Evolutionary conservation across 768 basidiomycete species (phyloP).

Genomic region (Crassisporium funariophilum): DNA sequence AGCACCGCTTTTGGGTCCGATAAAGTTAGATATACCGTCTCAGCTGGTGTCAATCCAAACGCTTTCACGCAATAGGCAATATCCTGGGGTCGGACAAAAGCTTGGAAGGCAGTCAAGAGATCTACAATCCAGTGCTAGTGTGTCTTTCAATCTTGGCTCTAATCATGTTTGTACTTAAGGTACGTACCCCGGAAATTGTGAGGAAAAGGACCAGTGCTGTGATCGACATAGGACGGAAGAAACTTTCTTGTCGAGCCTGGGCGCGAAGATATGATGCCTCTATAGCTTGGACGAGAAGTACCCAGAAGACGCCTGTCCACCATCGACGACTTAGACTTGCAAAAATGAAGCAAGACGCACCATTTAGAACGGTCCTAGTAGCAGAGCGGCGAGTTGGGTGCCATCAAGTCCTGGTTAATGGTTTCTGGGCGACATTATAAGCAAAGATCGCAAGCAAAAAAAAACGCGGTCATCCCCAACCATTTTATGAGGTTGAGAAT

Average conservation of each 20-base stretch:
- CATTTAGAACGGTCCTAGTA: constrained; percentile 20
- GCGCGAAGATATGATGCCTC: constrained; percentile 17
- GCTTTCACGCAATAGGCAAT: constrained; percentile 3
- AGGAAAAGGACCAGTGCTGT: constrained; percentile 19
- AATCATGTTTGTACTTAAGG: no score
- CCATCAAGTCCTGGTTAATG: constrained; percentile 21
- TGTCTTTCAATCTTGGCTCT: no score
- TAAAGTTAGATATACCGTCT: constrained; percentile 13
- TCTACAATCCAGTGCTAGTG: constrained; percentile 18
- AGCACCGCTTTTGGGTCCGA: constrained; percentile 10
- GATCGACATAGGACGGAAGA: constrained; percentile 22
- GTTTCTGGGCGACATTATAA: constrained; percentile 18
- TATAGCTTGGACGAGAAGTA: constrained; percentile 19
- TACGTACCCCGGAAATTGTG: constrained; percentile 20
- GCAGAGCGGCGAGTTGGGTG: constrained; percentile 17
- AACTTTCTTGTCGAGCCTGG: constrained; percentile 12
- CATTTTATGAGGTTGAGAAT: no score
- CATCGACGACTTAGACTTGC: background rate
- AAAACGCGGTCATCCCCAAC: no score
- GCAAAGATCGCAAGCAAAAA: background rate
- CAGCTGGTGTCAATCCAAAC: constrained; percentile 6
- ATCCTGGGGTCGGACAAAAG: constrained; percentile 10
- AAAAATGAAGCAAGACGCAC: constrained; percentile 5
- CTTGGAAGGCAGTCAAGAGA: constrained; percentile 9
- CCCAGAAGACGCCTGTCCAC: constrained; percentile 22